Evolutionary conservation across 805 yeast species (phyloP).

Genomic region (Candida methanosorbosa): DNA sequence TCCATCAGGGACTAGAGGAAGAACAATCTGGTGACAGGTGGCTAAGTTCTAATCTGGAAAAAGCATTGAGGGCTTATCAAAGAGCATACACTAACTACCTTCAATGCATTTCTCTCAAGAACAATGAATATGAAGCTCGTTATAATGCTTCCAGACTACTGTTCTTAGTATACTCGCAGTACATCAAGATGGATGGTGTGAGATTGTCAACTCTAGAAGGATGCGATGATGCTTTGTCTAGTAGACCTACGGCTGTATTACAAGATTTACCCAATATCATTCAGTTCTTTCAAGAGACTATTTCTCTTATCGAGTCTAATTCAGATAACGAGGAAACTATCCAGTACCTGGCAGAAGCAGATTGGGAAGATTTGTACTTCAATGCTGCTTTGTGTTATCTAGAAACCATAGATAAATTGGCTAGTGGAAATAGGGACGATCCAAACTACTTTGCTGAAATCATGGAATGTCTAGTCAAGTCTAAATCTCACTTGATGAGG

Average conservation of each 20-base stretch:
- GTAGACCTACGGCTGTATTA: slow-evolving; percentile 26
- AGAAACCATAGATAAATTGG: slow-evolving; percentile 34
- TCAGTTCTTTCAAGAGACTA: slow-evolving; percentile 29
- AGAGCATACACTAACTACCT: slow-evolving; percentile 40
- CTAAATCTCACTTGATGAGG: no score
- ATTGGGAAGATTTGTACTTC: slow-evolving; percentile 35
- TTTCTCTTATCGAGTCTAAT: slow-evolving; percentile 10
- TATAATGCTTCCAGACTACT: slow-evolving; percentile 54
- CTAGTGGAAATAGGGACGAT: slow-evolving; percentile 13
- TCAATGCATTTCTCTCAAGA: slow-evolving; percentile 23
- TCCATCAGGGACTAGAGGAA: slow-evolving; percentile 48
- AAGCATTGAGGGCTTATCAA: slow-evolving; percentile 57
- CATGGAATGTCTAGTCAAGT: no score
- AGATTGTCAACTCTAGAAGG: slow-evolving; percentile 22
- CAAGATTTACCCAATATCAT: slow-evolving; percentile 29
- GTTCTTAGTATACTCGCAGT: slow-evolving; percentile 48
- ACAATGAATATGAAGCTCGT: slow-evolving; percentile 32
- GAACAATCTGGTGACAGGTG: slow-evolving; percentile 77
- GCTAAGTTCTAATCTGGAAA: slow-evolving; percentile 56
- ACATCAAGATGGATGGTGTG: slow-evolving; percentile 38
- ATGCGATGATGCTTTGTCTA: slow-evolving; percentile 23
- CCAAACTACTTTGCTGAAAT: slow-evolving; percentile 4
- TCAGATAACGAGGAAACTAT: slow-evolving; percentile 2
- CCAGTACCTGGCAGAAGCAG: no score
- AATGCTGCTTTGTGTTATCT: slow-evolving; percentile 39